Base-by-base conservation (phyloP, 371 early-diverging fungal genomes). In the Mucor indicus region DNA sequence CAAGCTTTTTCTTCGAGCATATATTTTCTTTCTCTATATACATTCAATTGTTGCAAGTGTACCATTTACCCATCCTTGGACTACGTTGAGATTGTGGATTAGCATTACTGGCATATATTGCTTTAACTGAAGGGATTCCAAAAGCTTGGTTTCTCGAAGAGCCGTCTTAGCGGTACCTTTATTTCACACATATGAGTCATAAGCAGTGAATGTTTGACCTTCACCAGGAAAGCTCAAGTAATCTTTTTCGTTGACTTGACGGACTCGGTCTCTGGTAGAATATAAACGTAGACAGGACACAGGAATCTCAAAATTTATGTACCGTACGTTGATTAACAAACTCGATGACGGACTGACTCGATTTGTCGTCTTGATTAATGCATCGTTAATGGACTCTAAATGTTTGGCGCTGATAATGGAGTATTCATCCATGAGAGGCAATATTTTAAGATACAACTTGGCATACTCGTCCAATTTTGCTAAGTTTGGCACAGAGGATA, bases 321-420 rank as follows among this genome's bases (percentile, higher is more conserved):
- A 2, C 6, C 44, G 6, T 7, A 48, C 39, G 19, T 48, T 48
- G 21, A 38, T 37, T 10, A 38, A 23, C 5, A 48, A 21, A 7
- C 20, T 15, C 15, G 24, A 21, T 11, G 16, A 8, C 10, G 25
- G 12, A 8, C 25, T 7, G 15, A 15, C n/a, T 35, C 46, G 33
- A 8, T 45, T 21, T 2, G 36, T 45, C 7, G 36, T 36, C 23
- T 36, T 45, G n/a, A 36, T 23, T 13, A 36, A 36, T 23, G 46
- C 46, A 32, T 45, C 36, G 22, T 45, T 45, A 6, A 45, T 45
- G 1, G 25, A 33, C n/a, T 45, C 36, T 13, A 45, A 24, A 20
- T 24, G 36, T 24, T 21, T 24, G 3, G 22, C 13, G 16, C 46
- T 36, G 6, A 45, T 36, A 21, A 45, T 45, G 0, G 23, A 45